A percentile compares a stretch with the other conserved stretches of the same genome.
These are phyloP conservation scores for Hippophae rhamnoides DNA, from an alignment of 306 rosid genomes.

Conservation along the genomic window DNA sequence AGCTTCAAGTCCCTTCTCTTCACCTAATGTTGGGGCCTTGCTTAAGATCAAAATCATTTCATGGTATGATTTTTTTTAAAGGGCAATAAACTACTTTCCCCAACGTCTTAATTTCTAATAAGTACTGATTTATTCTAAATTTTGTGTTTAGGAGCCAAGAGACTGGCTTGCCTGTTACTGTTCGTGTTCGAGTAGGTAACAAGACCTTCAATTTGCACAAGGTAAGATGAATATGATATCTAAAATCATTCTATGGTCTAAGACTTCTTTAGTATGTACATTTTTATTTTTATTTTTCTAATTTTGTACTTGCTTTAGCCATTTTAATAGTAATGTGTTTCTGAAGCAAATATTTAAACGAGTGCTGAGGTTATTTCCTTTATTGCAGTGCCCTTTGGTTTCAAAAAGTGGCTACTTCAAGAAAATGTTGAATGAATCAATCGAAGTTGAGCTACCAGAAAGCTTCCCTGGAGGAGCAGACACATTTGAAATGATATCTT, in stretches of 20 bases:
- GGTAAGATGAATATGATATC: conserved; percentile 20
- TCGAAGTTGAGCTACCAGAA: conserved; percentile 58
- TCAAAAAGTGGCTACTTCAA: conserved; percentile 85
- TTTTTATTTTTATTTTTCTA: no score
- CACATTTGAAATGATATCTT: conserved; percentile 64
- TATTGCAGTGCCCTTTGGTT: conserved; percentile 52
- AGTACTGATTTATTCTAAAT: conserved; percentile 3
- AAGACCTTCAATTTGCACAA: conserved; percentile 64
- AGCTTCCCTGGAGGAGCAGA: conserved; percentile 82
- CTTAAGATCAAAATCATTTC: conserved; percentile 80
- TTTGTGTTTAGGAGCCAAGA: conserved; percentile 68
- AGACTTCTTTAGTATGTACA: background rate
- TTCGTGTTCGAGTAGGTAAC: conserved; percentile 45
- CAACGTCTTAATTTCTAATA: conserved; percentile 1
- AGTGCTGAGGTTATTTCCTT: background rate
- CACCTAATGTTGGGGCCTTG: conserved; percentile 66
- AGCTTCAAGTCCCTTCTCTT: conserved; percentile 67
- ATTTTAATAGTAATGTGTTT: background rate
- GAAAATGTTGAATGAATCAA: conserved; percentile 36
- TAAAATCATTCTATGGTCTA: background rate
- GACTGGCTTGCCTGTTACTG: conserved; percentile 74
- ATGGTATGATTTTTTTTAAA: conserved; percentile 38
- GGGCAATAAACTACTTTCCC: background rate
- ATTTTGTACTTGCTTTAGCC: no score
- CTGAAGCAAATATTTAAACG: background rate